Conservation (phyloP, 495 filamentous ascomycete genomes). For the Aspergillus sclerotioniger region DNA sequence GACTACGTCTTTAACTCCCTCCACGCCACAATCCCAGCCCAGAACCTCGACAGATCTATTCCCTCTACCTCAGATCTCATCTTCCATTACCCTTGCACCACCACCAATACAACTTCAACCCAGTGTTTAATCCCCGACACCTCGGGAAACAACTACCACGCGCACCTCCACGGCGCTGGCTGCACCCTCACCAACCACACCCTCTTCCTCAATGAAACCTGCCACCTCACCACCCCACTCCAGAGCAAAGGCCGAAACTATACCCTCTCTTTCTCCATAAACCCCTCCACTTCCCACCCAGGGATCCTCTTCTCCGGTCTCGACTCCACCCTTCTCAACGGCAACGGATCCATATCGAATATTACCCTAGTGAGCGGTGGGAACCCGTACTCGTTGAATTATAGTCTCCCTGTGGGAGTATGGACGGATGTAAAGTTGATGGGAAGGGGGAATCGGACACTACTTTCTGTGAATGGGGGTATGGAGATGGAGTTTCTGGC, state of each 20-base stretch:
- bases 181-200: conserved; percentile 25
- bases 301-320: conserved; percentile 39
- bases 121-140: conserved; percentile 29
- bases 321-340: conserved; percentile 44
- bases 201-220: conserved; percentile 27
- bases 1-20: conserved; percentile 33
- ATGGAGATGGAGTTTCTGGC: conserved; percentile 37
- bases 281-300: conserved; percentile 26
- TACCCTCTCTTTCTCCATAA: conserved; percentile 42
- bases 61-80: conserved; percentile 37
- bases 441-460: conserved; percentile 40
- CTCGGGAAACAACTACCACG: conserved; percentile 49
- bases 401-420: conserved; percentile 35
- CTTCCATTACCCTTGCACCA: conserved; percentile 35
- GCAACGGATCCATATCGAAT: conserved; percentile 34
- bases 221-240: conserved; percentile 42
- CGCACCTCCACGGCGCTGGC: conserved; percentile 24
- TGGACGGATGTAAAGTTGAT: conserved; percentile 44
- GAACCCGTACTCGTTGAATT: conserved; percentile 44
- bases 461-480: conserved; percentile 24
- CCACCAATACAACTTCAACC: conserved; percentile 5
- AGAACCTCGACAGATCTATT: conserved; percentile 48
- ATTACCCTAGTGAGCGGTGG: conserved; percentile 47
- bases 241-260: conserved; percentile 50
- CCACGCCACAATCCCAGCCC: conserved; percentile 37